Evolutionary conservation across 1,284 basidiomycete species (phyloP).

Genomic region (Papiliotrema terrestris): DNA sequence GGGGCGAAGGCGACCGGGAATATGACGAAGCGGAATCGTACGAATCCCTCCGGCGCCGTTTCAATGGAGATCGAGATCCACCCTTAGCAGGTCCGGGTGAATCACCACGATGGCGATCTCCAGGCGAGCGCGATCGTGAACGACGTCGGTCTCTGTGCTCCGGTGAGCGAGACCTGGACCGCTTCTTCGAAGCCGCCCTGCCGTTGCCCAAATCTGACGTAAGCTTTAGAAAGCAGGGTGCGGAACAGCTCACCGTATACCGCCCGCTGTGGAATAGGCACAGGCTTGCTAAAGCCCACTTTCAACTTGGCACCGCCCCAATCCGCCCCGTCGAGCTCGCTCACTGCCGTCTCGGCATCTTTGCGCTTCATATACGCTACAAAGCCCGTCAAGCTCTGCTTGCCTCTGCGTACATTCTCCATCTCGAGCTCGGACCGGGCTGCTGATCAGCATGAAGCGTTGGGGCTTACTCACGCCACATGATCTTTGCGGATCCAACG

Average conservation of each 20-base stretch:
- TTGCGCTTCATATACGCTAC: slow-evolving; percentile 91
- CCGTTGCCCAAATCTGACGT: slow-evolving; percentile 10
- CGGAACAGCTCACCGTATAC: slow-evolving; percentile 63
- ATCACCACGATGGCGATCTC: too few relatives aligned
- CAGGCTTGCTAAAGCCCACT: slow-evolving; percentile 93
- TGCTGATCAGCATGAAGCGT: slow-evolving; percentile 6
- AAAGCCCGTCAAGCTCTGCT: slow-evolving; percentile 78
- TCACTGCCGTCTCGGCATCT: slow-evolving; percentile 82
- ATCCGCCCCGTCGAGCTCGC: slow-evolving; percentile 82
- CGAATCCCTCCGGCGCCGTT: slow-evolving; percentile 23
- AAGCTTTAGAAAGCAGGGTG: neutral
- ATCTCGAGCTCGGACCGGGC: slow-evolving; percentile 53
- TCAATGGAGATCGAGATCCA: slow-evolving; percentile 29
- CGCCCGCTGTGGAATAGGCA: slow-evolving; percentile 73
- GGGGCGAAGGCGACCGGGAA: slow-evolving; percentile 52
- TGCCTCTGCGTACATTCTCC: slow-evolving; percentile 64
- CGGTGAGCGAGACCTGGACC: neutral
- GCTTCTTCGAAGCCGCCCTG: neutral
- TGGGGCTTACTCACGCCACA: slow-evolving; percentile 76
- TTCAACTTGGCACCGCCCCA: slow-evolving; percentile 83
- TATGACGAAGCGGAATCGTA: slow-evolving; percentile 42
- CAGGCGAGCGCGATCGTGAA: too few relatives aligned
- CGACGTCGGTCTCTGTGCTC: too few relatives aligned
- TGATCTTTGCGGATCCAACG: slow-evolving; percentile 68
- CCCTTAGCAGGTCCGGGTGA: neutral